Percentiles rank a stretch among this genome's conserved stretches.
Evolutionary conservation across 257 asterid species (phyloP).

Genomic region (Datura wrightii): DNA sequence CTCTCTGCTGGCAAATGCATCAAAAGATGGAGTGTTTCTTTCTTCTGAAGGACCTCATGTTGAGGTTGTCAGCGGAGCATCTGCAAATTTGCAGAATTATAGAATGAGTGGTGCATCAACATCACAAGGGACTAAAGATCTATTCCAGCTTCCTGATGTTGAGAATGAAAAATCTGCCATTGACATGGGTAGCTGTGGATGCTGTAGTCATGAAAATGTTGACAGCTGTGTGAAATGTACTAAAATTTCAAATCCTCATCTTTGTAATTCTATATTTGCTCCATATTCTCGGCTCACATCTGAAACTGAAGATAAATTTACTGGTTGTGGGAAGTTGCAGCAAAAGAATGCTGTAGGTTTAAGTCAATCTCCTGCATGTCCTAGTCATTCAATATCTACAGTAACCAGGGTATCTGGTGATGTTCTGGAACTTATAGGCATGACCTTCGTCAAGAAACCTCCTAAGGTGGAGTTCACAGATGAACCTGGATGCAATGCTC

Average conservation of each 20-base stretch:
- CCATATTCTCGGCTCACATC: slow-evolving; percentile 30
- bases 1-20: slow-evolving; percentile 38
- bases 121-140: slow-evolving; percentile 28
- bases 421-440: slow-evolving; percentile 50
- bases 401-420: slow-evolving; percentile 42
- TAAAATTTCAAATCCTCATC: slow-evolving; percentile 33
- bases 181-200: slow-evolving; percentile 36
- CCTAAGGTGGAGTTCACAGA: slow-evolving; percentile 62
- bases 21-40: slow-evolving; percentile 27
- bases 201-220: slow-evolving; percentile 35
- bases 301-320: slow-evolving; percentile 35
- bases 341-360: slow-evolving; percentile 40
- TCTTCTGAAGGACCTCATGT: slow-evolving; percentile 33
- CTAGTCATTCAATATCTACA: slow-evolving; percentile 35
- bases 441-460: slow-evolving; percentile 67
- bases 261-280: slow-evolving; percentile 41
- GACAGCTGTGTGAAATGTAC: slow-evolving; percentile 37
- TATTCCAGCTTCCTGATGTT: slow-evolving; percentile 22
- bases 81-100: slow-evolving; percentile 30
- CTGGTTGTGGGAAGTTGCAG: slow-evolving; percentile 36
- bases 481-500: slow-evolving; percentile 40
- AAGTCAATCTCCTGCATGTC: slow-evolving; percentile 29
- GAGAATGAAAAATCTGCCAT: slow-evolving; percentile 35
- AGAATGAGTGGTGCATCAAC: slow-evolving; percentile 26
- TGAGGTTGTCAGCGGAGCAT: slow-evolving; percentile 24